Evolutionary conservation across 2,329 filamentous ascomycete species (phyloP).

Genomic region (Polychaeton citri): DNA sequence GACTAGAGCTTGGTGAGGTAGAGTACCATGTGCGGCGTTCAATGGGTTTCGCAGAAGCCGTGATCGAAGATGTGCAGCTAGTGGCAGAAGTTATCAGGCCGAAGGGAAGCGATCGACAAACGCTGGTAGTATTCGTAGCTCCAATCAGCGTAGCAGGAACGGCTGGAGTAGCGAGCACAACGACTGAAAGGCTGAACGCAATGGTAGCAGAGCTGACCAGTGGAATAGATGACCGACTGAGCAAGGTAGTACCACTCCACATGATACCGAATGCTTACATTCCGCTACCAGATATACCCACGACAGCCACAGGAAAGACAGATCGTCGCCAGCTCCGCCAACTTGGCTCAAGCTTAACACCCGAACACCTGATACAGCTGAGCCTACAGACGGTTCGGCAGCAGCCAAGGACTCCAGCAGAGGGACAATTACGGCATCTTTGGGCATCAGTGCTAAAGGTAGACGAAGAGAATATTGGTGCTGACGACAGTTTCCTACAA

Average conservation of each 20-base stretch:
- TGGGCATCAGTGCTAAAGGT: conserved; percentile 19
- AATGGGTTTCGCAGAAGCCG: no score
- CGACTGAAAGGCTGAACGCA: not conserved
- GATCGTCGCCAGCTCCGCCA: no score
- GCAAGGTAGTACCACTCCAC: no score
- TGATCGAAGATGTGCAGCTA: no score
- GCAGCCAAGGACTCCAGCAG: not conserved
- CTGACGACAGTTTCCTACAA: conserved; percentile 30
- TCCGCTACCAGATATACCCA: not conserved
- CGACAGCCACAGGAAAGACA: not conserved
- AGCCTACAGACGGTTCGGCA: not conserved
- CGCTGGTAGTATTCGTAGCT: not conserved
- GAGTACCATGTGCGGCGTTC: no score
- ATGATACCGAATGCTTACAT: not conserved
- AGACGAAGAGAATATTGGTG: conserved; percentile 4
- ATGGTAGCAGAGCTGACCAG: not conserved
- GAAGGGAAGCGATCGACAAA: conserved; percentile 23
- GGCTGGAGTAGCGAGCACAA: no score
- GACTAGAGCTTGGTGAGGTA: conserved; percentile 64
- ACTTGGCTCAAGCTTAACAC: not conserved
- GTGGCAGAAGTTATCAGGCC: conserved; percentile 13
- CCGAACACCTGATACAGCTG: not conserved
- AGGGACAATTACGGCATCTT: conserved; percentile 3
- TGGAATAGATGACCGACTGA: not conserved
- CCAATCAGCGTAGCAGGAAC: not conserved